These are phyloP conservation scores for Yamadazyma insecticola DNA, from an alignment of 805 yeast genomes.

Conservation along the genomic window DNA sequence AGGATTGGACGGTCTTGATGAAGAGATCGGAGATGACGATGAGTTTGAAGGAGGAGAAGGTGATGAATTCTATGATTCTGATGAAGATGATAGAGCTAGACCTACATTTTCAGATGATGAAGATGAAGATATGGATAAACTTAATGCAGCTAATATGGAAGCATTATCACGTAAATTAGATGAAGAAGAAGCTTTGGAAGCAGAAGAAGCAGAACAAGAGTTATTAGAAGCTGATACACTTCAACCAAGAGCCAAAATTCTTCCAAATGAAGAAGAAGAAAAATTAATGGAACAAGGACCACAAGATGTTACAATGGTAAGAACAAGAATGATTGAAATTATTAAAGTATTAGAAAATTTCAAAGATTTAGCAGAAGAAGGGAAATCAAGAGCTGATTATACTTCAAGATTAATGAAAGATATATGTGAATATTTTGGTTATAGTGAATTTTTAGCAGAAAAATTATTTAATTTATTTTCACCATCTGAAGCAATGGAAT, in stretches of 20 bases:
- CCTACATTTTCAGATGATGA: slow-evolving; percentile 72
- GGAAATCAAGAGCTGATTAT: slow-evolving; percentile 81
- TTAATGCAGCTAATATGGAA: slow-evolving; percentile 83
- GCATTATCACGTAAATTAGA: slow-evolving; percentile 66
- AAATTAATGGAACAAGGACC: slow-evolving; percentile 48
- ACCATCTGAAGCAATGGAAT: slow-evolving; percentile 96
- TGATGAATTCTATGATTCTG: slow-evolving; percentile 45
- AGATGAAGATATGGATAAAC: slow-evolving; percentile 53
- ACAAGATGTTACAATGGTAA: slow-evolving; percentile 72
- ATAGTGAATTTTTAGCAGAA: slow-evolving; percentile 87
- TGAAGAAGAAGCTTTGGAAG: slow-evolving; percentile 46
- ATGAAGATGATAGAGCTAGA: slow-evolving; percentile 53
- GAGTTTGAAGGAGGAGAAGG: slow-evolving; percentile 51
- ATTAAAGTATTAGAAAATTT: slow-evolving; percentile 92
- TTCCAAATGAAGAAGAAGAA: slow-evolving; percentile 69
- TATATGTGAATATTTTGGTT: slow-evolving; percentile 91
- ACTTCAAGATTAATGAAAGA: slow-evolving; percentile 74
- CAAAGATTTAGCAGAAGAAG: slow-evolving; percentile 75
- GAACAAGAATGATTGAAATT: slow-evolving; percentile 94
- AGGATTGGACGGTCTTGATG: slow-evolving; percentile 33
- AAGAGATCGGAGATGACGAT: slow-evolving; percentile 23
- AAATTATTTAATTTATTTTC: slow-evolving; percentile 87
- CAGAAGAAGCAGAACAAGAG: slow-evolving; percentile 48
- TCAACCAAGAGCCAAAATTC: slow-evolving; percentile 72
- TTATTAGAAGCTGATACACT: slow-evolving; percentile 51